Evolutionary conservation across 139 green algal species (phyloP).

Genomic region (Coelastrella sp.): DNA sequence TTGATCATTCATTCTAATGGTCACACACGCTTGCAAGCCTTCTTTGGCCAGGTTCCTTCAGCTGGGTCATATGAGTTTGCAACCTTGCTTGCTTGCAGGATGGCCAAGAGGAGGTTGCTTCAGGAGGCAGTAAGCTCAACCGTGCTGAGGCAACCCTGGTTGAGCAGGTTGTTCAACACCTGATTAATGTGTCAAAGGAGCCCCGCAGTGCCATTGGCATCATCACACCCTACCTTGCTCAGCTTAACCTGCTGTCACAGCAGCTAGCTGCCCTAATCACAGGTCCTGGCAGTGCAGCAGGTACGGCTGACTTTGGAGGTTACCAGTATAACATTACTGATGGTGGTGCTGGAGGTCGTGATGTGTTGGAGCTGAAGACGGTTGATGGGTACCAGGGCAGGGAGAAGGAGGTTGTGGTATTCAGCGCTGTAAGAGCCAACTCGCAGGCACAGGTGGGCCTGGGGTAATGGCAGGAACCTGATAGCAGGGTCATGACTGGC

Average conservation of each 20-base stretch:
- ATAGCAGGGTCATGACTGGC: too few relatives aligned
- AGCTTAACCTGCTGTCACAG: constrained; percentile 79
- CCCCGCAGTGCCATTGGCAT: constrained; percentile 78
- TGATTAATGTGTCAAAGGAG: background rate
- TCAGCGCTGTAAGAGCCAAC: constrained; percentile 80
- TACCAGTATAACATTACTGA: background rate
- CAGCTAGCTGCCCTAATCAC: background rate
- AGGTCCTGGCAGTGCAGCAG: background rate
- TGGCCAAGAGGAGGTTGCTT: background rate
- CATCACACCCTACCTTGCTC: constrained; percentile 96
- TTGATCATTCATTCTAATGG: too few relatives aligned
- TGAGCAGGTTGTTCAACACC: background rate
- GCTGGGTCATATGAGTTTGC: too few relatives aligned
- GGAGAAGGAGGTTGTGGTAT: constrained; percentile 91
- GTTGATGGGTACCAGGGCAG: constrained; percentile 93
- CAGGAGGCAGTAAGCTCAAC: constrained; percentile 24
- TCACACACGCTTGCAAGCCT: too few relatives aligned
- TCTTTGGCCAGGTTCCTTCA: too few relatives aligned
- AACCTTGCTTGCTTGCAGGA: background rate
- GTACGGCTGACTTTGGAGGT: background rate
- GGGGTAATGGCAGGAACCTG: background rate
- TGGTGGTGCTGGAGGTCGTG: background rate
- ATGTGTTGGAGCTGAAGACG: constrained; percentile 81
- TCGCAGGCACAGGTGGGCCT: background rate
- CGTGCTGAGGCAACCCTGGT: background rate